These are phyloP conservation scores for Austroboletus eburneus DNA, from an alignment of 768 basidiomycete species.

Conservation along the genomic window DNA sequence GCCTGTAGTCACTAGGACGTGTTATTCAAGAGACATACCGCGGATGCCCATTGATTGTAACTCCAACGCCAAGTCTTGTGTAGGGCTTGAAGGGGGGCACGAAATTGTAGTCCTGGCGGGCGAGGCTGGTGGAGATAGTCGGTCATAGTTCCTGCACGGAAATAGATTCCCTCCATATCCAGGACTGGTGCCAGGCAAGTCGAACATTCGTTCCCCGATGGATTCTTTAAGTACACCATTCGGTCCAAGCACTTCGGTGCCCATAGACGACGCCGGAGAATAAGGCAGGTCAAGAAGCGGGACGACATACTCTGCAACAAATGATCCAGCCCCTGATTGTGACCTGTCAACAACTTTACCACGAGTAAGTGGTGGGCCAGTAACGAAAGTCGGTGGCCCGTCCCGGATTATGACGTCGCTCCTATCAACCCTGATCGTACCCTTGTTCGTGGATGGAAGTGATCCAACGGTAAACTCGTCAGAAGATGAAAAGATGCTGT, in stretches of 20 bases:
- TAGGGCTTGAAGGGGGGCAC: slow-evolving; percentile 16
- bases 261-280: slow-evolving; percentile 2
- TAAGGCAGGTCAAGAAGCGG: slow-evolving; percentile 4
- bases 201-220: background rate
- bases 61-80: slow-evolving; percentile 16
- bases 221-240: slow-evolving; percentile 2
- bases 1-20: background rate
- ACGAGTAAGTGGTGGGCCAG: background rate
- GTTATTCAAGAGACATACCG: slow-evolving; percentile 21
- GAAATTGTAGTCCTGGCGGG: background rate
- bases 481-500: slow-evolving; percentile 30
- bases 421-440: background rate
- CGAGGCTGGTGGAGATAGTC: slow-evolving; percentile 2
- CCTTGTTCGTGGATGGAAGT: background rate
- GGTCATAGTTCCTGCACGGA: background rate
- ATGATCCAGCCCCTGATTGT: slow-evolving; percentile 4
- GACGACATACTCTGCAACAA: slow-evolving; percentile 16
- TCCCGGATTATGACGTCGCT: background rate
- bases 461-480: slow-evolving; percentile 23
- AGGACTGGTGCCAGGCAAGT: slow-evolving; percentile 17
- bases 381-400: background rate
- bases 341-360: background rate
- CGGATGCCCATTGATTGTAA: slow-evolving; percentile 22
- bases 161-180: too few relatives aligned
- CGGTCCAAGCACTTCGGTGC: background rate